phyloP scores from a whole-genome alignment of 352 stramenopile genomes.

The Globisporangium okanoganense region DNA sequence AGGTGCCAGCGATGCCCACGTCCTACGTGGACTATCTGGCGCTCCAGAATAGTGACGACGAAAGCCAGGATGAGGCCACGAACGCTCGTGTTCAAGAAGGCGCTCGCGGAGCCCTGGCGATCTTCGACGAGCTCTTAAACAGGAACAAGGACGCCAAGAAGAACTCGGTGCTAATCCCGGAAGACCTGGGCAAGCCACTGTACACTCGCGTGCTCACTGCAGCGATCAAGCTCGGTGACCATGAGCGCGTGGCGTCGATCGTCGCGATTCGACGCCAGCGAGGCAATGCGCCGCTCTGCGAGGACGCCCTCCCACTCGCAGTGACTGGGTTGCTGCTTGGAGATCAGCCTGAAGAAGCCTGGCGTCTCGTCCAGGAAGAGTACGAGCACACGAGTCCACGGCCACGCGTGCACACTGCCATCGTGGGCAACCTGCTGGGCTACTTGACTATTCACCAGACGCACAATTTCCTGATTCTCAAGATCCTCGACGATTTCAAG shows the following conservation, averaged over 20 bases:
- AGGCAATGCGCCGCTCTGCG: constrained; percentile 4
- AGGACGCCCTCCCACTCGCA: constrained; percentile 7
- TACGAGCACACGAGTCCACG: constrained; percentile 5
- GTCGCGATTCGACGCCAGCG: background rate
- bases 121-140: constrained; percentile 10
- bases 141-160: background rate
- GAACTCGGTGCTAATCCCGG: background rate
- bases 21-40: background rate
- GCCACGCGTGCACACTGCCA: background rate
- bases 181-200: constrained; percentile 1
- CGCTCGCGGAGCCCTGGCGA: background rate
- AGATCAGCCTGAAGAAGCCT: background rate
- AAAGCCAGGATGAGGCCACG: background rate
- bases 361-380: constrained; percentile 9
- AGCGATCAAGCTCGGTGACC: constrained; percentile 3
- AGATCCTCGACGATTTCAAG: constrained; percentile 11
- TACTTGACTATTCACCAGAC: background rate
- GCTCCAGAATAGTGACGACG: background rate
- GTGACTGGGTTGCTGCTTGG: constrained; percentile 8
- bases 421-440: constrained; percentile 6
- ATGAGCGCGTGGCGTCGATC: background rate
- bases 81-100: background rate
- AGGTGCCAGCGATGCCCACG: background rate
- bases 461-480: constrained; percentile 1
- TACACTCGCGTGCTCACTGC: constrained; percentile 8